Evolutionary conservation across 2,329 filamentous ascomycete genomes (phyloP), one percentile per base, ranked within the genome.

Genomic region (Fusarium continuum): DNA sequence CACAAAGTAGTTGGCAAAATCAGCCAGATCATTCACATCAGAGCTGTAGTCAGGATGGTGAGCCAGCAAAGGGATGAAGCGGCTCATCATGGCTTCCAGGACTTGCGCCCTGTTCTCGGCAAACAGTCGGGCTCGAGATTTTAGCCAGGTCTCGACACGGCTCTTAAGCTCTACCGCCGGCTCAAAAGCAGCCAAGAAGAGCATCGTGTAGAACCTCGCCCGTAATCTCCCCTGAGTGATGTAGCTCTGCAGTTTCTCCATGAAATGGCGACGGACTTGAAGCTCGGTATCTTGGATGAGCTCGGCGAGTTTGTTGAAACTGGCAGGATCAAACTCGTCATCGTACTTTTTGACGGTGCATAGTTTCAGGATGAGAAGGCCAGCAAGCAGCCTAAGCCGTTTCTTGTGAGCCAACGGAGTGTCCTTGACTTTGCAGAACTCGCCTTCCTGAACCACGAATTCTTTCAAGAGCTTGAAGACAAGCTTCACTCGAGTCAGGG

Each of bases 181-280:
- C 77, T 99, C 95, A 73, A 95, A 97, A 2, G 95, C 94, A 26
- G 93, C 90, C 36, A 98, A 80, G 79, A 97, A 98, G 6, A 96
- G 83, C 34, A 97, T 89, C 0, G 92, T 91, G 75, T 96, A 95
- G 82, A 96, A 99, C 9, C 94, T 88, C 11, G 84, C 80, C 2
- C 87, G 83, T 3, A 96, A 82, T 66, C 84, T 87, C 51, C 85
- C 85, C 48, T 90, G 86, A 9, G 91, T 90, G 5, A 98, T 85
- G 71, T 96, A 94, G 77, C 96, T 97, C 77, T 96, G 95, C 34
- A 99, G 80, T 69, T 93, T 93, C 70, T 88, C 87, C 48, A 95
- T 83, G 70, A 99, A 98, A 2, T 85, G 86, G 40, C 84, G 85
- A 28, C 95, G 89, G 23, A 98, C 92, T 64, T 89, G 84, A 3